Evolutionary conservation across 2,329 filamentous ascomycete species (phyloP), one percentile per base, ranked within the genome.

Genomic region (Mollisiaceae sp.): DNA sequence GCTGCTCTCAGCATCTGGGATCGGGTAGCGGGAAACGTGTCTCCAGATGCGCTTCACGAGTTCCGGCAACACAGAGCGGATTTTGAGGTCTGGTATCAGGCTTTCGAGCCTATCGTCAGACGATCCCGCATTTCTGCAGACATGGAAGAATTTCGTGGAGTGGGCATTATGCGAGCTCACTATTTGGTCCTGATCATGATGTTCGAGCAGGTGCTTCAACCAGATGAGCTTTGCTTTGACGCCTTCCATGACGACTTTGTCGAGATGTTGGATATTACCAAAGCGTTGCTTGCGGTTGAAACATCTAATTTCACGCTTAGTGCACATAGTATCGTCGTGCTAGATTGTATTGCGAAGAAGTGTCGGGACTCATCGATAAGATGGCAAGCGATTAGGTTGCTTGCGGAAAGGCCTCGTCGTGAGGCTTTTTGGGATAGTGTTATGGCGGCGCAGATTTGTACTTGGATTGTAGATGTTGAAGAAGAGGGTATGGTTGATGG

Each of bases 261-360:
- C 2, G 27, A 57, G 32, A n/a, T 62, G 36, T 14, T 57, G 38
- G 45, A 24, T 45, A n/a, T 45, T 20, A 18, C 14, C 8, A 59
- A 15, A 55, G 75, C 79, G 50, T 85, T 84, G 85, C 87, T 45
- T 47, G 85, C 83, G 45, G 20, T 69, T 89, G 89, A 74, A 85
- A 85, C 50, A 82, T 86, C 24, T 85, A 88, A 59, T 75, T 88
- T 12, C 87, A 86, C 35, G 86, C 43, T 45, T 2, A 18, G 43
- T 20, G 43, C 43, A 20, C 43, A 45, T 20, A 45, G 15, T 71
- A 32, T 65, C 62, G 38, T 67, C 68, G 12, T 54, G 73, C 2
- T 56, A 65, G 47, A 65, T 63, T 15, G 50, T 67, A 6, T 88
- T 18, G 62, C 60, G 11, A 41, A 69, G n/a, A 64, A 56, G 12